Percentiles rank a stretch among this genome's conserved stretches.
Conservation (phyloP, 495 filamentous ascomycete species). For the Daldinia grandis region DNA sequence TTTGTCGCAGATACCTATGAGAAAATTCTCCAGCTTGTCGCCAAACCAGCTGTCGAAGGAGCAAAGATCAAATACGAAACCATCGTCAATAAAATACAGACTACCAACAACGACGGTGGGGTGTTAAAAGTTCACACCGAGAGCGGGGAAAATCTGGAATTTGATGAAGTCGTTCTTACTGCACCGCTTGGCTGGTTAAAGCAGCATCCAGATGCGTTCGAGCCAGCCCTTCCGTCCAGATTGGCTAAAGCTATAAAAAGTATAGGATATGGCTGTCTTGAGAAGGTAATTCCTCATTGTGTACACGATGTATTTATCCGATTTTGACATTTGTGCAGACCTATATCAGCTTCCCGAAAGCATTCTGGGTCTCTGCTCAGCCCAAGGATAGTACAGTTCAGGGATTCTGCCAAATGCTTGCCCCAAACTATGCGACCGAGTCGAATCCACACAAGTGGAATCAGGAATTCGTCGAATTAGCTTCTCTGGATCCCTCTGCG, state of each 20-base stretch:
- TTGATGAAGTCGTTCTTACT: conserved; percentile 89
- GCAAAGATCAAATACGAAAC: conserved; percentile 69
- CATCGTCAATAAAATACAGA: conserved; percentile 52
- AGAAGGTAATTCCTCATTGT: conserved; percentile 66
- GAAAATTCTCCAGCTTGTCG: conserved; percentile 73
- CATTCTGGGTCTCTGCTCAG: conserved; percentile 61
- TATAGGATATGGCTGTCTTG: conserved; percentile 86
- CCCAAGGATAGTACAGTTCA: conserved; percentile 45
- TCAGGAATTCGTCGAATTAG: conserved; percentile 81
- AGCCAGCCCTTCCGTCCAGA: conserved; percentile 70
- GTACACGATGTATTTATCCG: not conserved
- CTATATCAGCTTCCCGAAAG: conserved; percentile 82
- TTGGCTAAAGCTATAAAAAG: conserved; percentile 75
- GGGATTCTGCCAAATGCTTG: conserved; percentile 75
- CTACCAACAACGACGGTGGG: conserved; percentile 54
- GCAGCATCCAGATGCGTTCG: conserved; percentile 72
- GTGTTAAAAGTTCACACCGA: conserved; percentile 64
- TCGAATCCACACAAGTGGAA: conserved; percentile 75
- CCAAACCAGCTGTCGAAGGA: conserved; percentile 66
- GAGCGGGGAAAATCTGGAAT: conserved; percentile 61
- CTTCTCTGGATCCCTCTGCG: conserved; percentile 64
- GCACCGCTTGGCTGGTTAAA: conserved; percentile 91
- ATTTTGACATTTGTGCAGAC: conserved; percentile 56
- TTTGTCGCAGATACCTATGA: conserved; percentile 89
- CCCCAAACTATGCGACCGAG: conserved; percentile 66